phyloP scores from a whole-genome alignment of 768 basidiomycete genomes.

The Boletus sensibilis region DNA sequence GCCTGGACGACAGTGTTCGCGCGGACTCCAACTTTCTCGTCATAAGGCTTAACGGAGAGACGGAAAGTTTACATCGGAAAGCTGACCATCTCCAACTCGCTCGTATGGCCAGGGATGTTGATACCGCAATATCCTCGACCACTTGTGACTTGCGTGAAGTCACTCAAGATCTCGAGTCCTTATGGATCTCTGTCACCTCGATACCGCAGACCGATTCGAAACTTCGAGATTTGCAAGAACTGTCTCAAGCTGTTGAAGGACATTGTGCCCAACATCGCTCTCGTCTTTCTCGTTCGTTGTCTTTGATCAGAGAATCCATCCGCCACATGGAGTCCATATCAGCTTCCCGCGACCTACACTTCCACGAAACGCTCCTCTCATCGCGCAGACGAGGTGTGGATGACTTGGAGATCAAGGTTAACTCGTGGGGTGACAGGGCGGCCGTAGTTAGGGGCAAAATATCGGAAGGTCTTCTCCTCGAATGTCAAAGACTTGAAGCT shows the following conservation, averaged over 20 bases:
- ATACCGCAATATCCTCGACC: slow-evolving; percentile 39
- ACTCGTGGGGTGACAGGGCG: slow-evolving; percentile 45
- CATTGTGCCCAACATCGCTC: slow-evolving; percentile 35
- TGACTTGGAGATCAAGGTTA: slow-evolving; percentile 49
- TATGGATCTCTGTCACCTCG: slow-evolving; percentile 38
- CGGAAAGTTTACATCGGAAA: slow-evolving; percentile 50
- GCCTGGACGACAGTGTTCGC: slow-evolving; percentile 66
- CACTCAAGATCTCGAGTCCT: slow-evolving; percentile 38
- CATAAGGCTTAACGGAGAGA: slow-evolving; percentile 57
- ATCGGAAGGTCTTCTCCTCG: slow-evolving; percentile 41
- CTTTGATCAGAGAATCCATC: slow-evolving; percentile 53
- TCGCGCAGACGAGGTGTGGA: slow-evolving; percentile 51
- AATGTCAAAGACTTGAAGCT: slow-evolving; percentile 43
- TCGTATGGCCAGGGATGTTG: slow-evolving; percentile 53
- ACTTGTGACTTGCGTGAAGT: slow-evolving; percentile 40
- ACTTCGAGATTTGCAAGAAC: slow-evolving; percentile 35
- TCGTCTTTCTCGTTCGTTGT: slow-evolving; percentile 47
- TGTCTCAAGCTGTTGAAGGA: slow-evolving; percentile 39
- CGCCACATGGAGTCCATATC: slow-evolving; percentile 53
- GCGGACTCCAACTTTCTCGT: slow-evolving; percentile 66
- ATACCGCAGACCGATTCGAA: slow-evolving; percentile 30
- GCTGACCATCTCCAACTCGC: slow-evolving; percentile 51
- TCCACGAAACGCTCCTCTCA: slow-evolving; percentile 48
- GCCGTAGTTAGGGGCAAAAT: slow-evolving; percentile 32
- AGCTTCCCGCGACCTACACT: slow-evolving; percentile 40